Conservation (phyloP, 176 grass and related monocot species). For the Lolium perenne region DNA sequence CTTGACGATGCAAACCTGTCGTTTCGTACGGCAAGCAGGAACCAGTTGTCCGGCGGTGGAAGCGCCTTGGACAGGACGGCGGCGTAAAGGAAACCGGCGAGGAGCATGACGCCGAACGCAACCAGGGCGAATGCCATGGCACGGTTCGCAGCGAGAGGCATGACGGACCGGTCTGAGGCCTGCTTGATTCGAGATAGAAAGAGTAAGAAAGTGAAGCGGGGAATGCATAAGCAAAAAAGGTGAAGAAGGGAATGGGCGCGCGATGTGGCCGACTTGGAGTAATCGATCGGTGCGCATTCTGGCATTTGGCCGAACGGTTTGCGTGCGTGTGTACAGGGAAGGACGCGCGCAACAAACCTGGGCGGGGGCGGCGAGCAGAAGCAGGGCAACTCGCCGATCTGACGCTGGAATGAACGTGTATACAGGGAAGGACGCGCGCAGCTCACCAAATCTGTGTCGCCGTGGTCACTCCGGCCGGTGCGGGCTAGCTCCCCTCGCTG, state of each 20-base stretch:
- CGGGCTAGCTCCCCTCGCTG: neutral
- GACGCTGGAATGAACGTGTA: too few relatives aligned
- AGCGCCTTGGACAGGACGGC: constrained; percentile 56
- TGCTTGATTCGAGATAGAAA: neutral
- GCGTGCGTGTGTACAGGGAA: too few relatives aligned
- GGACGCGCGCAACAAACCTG: too few relatives aligned
- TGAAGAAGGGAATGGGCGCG: neutral
- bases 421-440: too few relatives aligned
- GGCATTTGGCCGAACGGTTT: too few relatives aligned
- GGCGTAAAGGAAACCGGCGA: constrained; percentile 52
- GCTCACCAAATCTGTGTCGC: neutral
- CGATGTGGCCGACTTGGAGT: too few relatives aligned
- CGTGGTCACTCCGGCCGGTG: too few relatives aligned
- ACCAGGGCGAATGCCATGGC: constrained; percentile 14
- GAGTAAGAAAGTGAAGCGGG: neutral
- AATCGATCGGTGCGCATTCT: neutral
- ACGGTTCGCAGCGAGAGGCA: neutral
- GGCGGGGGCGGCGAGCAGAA: too few relatives aligned
- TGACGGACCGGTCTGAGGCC: neutral
- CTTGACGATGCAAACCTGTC: constrained; percentile 45
- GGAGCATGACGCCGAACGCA: constrained; percentile 42
- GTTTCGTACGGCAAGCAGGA: constrained; percentile 49
- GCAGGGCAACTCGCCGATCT: too few relatives aligned
- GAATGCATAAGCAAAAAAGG: neutral
- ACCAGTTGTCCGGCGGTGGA: constrained; percentile 39